Evolutionary conservation across 257 asterid genomes (phyloP), one percentile per base, ranked within the genome.

Genomic region (Przewalskia tangutica): DNA sequence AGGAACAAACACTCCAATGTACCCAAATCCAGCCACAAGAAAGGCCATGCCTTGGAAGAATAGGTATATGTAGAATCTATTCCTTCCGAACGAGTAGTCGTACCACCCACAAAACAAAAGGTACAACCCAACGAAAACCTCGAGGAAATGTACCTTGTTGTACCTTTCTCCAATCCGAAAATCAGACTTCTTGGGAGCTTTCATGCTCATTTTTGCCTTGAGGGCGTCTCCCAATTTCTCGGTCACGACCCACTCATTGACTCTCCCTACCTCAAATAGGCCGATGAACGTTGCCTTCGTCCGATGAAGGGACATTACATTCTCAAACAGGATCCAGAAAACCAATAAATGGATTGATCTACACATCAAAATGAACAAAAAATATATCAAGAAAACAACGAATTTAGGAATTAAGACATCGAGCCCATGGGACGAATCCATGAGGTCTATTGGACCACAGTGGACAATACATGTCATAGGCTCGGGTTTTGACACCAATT

Each of bases 231-330:
- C 87, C 70, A 84, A 59, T 77, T 84, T 84, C 67, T 84, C 87
- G 0, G 87, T 84, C 20, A 84, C 87, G 4, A 84, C 59, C 87
- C 84, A 81, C 63, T 84, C 87, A 14, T 84, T 81, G 7, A 77
- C 84, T 51, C 83, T 77, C n/a, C 78, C 82, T 8, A 62, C 70
- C 80, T 84, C 84, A 34, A 81, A 56, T 6, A 84, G 55, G 4
- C 87, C 87, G 3, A 84, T 81, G 65, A 84, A 77, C 11, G 84
- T 84, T 10, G 84, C 87, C 82, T 77, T 84, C 13, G 87, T 81
- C 27, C 87, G 84, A 65, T 84, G 87, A 77, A 84, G 62, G n/a
- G 87, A 76, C 87, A 84, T 84, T 51, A 77, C 87, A 81, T 84
- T 84, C 78, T 84, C 87, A 14, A 76, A 81, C 7, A 84, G 75